A percentile compares a stretch with the other conserved stretches of the same genome.
Conservation (phyloP, 139 green algal species). For the Penium margaritaceum region DNA sequence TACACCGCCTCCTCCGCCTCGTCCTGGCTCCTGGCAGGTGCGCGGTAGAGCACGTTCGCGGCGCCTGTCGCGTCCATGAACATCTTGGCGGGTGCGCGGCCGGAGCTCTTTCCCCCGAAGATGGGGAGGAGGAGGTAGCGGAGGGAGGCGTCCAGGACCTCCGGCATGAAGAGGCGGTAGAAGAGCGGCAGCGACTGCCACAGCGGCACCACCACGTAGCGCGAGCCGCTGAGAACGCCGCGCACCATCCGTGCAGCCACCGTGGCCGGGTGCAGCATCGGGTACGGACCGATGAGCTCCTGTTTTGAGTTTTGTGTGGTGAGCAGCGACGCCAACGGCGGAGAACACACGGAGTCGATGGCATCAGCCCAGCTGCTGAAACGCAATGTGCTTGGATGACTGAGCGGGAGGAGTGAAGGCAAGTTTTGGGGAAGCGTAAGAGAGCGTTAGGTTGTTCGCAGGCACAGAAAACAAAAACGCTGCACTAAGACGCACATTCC, state of each 20-base stretch:
- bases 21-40: neutral
- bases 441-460: neutral
- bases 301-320: too few species aligned
- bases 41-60: slow-evolving; percentile 11
- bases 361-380: too few species aligned
- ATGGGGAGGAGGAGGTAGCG: neutral
- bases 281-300: slow-evolving; percentile 5
- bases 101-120: neutral
- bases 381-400: too few species aligned
- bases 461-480: too few species aligned
- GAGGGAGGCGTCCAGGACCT: slow-evolving; percentile 21
- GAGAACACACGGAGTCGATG: too few species aligned
- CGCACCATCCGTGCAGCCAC: neutral
- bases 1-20: slow-evolving; percentile 11
- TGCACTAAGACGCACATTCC: too few species aligned
- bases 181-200: neutral
- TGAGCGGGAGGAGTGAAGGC: neutral
- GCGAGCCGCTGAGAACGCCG: neutral
- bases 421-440: neutral
- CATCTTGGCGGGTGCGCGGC: neutral
- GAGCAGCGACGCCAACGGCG: too few species aligned
- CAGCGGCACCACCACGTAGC: slow-evolving; percentile 16
- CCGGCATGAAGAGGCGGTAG: slow-evolving; percentile 29
- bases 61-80: neutral
- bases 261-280: slow-evolving; percentile 12